These are phyloP conservation scores for Rhizopogon vulgaris DNA, from an alignment of 768 basidiomycete genomes.

Conservation along the genomic window DNA sequence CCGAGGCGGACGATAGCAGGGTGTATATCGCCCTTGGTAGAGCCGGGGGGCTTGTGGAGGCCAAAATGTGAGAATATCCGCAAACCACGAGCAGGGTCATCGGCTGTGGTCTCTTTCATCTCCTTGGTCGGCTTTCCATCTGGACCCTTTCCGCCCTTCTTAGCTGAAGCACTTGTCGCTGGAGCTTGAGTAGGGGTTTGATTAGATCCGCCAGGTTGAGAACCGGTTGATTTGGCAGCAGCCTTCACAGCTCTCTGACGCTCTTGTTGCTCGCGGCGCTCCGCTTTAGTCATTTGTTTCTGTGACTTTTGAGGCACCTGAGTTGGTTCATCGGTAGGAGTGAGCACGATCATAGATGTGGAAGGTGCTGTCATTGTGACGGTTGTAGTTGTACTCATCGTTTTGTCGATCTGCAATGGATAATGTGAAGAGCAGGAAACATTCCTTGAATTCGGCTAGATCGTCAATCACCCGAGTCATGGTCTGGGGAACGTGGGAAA, in stretches of 20 bases:
- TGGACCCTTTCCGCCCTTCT: constrained; percentile 20
- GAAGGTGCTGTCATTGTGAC: not conserved
- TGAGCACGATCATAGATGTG: not conserved
- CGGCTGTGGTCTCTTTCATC: constrained; percentile 18
- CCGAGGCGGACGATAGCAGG: constrained; percentile 84
- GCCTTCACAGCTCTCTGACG: constrained; percentile 75
- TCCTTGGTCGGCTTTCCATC: constrained; percentile 17
- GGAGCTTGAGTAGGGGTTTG: constrained; percentile 23
- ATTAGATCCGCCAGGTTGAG: constrained; percentile 10
- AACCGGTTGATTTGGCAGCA: constrained; percentile 32
- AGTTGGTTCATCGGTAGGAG: constrained; percentile 1
- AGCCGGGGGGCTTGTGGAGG: constrained; percentile 48
- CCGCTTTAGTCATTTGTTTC: constrained; percentile 75
- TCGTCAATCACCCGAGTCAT: constrained; percentile 2
- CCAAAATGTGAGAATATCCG: constrained; percentile 87
- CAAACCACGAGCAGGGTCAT: constrained; percentile 48
- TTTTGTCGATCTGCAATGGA: not conserved
- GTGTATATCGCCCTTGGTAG: constrained; percentile 81
- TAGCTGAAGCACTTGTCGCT: constrained; percentile 11
- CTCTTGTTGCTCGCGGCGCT: constrained; percentile 75
- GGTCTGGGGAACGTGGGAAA: constrained; percentile 4
- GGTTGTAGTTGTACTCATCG: constrained; percentile 3
- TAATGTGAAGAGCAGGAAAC: not conserved
- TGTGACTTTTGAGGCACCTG: constrained; percentile 37
- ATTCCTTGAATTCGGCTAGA: not conserved